phyloP scores from a whole-genome alignment of 1,139 yeast species.

The Saccharomyces hybrid region DNA sequence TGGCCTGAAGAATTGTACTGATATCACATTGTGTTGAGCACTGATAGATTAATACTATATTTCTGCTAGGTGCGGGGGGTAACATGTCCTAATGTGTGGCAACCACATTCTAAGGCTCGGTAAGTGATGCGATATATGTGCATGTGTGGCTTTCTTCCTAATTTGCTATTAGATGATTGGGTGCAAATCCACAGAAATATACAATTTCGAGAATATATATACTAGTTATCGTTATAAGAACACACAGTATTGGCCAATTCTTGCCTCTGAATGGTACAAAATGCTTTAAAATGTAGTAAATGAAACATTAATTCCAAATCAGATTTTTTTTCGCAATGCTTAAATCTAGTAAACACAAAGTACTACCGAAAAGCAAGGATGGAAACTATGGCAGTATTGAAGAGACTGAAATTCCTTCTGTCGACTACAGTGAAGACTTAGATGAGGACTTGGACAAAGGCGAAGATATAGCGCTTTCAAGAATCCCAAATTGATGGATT shows the following conservation, averaged over 20 bases:
- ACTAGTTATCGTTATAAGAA: not conserved
- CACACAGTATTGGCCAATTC: not conserved
- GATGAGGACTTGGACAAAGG: conserved; percentile 4
- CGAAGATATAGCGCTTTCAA: conserved; percentile 6
- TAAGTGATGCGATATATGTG: not conserved
- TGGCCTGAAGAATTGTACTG: not conserved
- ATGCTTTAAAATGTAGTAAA: not conserved
- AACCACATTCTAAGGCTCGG: not conserved
- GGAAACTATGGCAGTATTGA: not conserved
- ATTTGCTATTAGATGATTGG: not conserved
- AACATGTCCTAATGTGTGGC: not conserved
- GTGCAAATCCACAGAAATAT: not conserved
- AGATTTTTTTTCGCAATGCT: not conserved
- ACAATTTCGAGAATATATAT: not conserved
- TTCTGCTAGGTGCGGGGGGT: not conserved
- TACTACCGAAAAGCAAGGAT: not conserved
- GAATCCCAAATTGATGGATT: conserved; percentile 10
- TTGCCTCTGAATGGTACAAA: not conserved
- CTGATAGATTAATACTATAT: not conserved
- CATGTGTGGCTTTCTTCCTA: not conserved
- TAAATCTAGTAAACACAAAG: not conserved
- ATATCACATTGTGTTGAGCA: not conserved
- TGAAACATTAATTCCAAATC: not conserved
- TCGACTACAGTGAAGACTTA: not conserved
- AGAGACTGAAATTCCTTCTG: not conserved